Evolutionary conservation across 2,329 filamentous ascomycete species (phyloP).

Genomic region (Teratosphaeria epicoccoides): DNA sequence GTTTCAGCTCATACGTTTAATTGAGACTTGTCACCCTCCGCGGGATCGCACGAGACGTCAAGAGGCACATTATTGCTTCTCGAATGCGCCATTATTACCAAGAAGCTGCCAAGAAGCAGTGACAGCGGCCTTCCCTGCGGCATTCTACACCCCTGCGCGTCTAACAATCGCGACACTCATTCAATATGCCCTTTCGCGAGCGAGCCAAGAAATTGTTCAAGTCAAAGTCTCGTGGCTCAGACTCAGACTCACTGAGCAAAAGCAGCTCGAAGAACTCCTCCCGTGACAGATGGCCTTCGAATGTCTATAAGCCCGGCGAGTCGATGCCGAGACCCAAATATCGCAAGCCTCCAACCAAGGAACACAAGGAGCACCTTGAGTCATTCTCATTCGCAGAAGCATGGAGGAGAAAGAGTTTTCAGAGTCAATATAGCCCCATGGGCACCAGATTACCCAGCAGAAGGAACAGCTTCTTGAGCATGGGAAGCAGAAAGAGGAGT

Average conservation of each 20-base stretch:
- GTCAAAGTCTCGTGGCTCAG: slow-evolving; percentile 16
- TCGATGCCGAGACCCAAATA: slow-evolving; percentile 43
- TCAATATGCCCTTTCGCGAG: slow-evolving; percentile 37
- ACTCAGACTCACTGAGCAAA: slow-evolving; percentile 18
- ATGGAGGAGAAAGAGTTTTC: slow-evolving; percentile 36
- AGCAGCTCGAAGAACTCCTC: slow-evolving; percentile 16
- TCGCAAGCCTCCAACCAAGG: slow-evolving; percentile 37
- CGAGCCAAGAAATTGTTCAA: slow-evolving; percentile 36
- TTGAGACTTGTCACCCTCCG: background rate
- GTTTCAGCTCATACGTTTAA: background rate
- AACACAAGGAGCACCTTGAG: slow-evolving; percentile 41
- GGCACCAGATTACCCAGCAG: slow-evolving; percentile 36
- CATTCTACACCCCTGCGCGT: background rate
- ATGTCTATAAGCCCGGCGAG: slow-evolving; percentile 42
- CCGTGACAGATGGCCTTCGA: slow-evolving; percentile 29
- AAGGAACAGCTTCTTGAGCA: slow-evolving; percentile 21
- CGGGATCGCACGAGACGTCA: background rate
- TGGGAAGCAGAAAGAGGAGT: slow-evolving; percentile 14
- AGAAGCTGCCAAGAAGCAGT: background rate
- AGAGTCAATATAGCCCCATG: slow-evolving; percentile 39
- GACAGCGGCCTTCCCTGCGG: background rate
- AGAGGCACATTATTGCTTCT: background rate
- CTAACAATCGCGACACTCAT: slow-evolving; percentile 15
- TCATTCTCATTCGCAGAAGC: slow-evolving; percentile 37
- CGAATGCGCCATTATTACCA: background rate